Evolutionary conservation across 176 grass and related monocot species (phyloP).

Genomic region (Zea luxurians): DNA sequence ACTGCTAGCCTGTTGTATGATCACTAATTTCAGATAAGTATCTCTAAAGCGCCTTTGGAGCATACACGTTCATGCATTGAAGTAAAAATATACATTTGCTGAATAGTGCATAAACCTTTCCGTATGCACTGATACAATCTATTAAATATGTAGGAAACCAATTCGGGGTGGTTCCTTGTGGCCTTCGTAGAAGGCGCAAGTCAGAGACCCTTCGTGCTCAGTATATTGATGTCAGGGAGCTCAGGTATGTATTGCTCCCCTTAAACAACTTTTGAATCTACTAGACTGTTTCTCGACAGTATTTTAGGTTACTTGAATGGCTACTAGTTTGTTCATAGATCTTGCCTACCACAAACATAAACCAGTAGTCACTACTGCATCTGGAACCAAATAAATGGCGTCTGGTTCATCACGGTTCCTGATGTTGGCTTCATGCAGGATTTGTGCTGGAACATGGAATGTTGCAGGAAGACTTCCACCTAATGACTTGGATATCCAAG

Average conservation of each 20-base stretch:
- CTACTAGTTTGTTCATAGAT: not conserved
- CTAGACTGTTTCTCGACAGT: not conserved
- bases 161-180: constrained; percentile 46
- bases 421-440: constrained; percentile 47
- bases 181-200: constrained; percentile 65
- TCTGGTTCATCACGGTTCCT: not conserved
- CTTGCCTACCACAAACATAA: constrained; percentile 2
- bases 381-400: constrained; percentile 11
- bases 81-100: not conserved
- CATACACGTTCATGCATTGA: not conserved
- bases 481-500: constrained; percentile 65
- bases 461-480: constrained; percentile 73
- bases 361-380: not conserved
- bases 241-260: constrained; percentile 48
- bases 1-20: not conserved
- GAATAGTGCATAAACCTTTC: not conserved
- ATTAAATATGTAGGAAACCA: constrained; percentile 51
- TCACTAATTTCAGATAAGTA: not conserved
- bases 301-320: constrained; percentile 23
- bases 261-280: not conserved
- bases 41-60: constrained; percentile 1
- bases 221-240: constrained; percentile 79
- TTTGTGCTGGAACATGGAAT: constrained; percentile 92
- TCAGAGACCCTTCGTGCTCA: constrained; percentile 93
- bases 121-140: constrained; percentile 33